phyloP scores from a whole-genome alignment of 352 stramenopile species.

The Phytophthora ohioensis region DNA sequence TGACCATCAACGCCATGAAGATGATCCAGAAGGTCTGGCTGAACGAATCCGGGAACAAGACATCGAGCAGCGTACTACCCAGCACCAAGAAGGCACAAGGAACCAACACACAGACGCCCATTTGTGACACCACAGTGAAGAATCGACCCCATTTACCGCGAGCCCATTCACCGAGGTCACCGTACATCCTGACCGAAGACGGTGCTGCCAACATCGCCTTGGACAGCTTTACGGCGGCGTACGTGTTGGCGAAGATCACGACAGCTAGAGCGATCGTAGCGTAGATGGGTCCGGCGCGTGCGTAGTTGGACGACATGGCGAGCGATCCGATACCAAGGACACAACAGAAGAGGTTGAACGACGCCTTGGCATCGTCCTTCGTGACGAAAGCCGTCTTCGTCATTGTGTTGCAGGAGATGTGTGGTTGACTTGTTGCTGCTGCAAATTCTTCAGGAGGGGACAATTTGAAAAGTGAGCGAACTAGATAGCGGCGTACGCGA shows the following conservation, averaged over 20 bases:
- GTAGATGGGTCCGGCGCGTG: conserved; percentile 22
- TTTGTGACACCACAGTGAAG: conserved; percentile 29
- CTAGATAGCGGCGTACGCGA: not conserved
- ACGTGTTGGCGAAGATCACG: conserved; percentile 33
- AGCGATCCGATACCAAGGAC: conserved; percentile 31
- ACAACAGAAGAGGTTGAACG: conserved; percentile 29
- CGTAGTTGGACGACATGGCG: conserved; percentile 31
- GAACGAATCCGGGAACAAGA: conserved; percentile 26
- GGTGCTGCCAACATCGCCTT: conserved; percentile 27
- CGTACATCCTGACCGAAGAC: conserved; percentile 27
- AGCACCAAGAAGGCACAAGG: conserved; percentile 23
- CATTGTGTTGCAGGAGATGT: too few species aligned
- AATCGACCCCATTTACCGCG: conserved; percentile 26
- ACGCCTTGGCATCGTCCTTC: conserved; percentile 17
- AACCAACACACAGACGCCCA: conserved; percentile 27
- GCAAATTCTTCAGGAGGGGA: not conserved
- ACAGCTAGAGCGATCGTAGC: conserved; percentile 21
- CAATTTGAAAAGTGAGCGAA: conserved; percentile 12
- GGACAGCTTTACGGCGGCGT: conserved; percentile 22
- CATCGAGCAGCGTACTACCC: conserved; percentile 27
- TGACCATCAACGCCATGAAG: conserved; percentile 30
- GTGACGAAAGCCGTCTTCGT: conserved; percentile 9
- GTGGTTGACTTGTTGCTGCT: too few species aligned
- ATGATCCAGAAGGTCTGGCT: conserved; percentile 34
- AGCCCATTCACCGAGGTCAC: conserved; percentile 26